Percentiles rank a stretch among this genome's conserved stretches.
phyloP scores from a whole-genome alignment of 2,329 filamentous ascomycete species.

The Tolypocladium album region DNA sequence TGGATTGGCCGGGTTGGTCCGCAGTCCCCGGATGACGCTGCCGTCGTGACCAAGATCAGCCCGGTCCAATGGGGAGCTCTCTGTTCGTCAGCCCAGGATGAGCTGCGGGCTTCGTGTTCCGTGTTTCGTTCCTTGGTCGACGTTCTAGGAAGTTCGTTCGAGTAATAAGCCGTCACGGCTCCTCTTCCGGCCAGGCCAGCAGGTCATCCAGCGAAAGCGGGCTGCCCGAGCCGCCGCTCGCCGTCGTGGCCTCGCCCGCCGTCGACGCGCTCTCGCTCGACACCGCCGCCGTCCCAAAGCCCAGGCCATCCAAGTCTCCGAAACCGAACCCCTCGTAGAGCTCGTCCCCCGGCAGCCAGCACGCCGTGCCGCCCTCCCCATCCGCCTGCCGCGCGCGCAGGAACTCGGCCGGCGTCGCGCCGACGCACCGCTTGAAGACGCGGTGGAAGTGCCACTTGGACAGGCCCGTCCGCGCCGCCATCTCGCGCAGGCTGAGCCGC shows the following conservation, averaged over 20 bases:
- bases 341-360: slow-evolving; percentile 2
- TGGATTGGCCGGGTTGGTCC: neutral
- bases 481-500: slow-evolving; percentile 26
- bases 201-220: slow-evolving; percentile 8
- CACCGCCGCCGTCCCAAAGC: neutral
- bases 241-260: neutral
- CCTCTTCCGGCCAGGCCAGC: slow-evolving; percentile 7
- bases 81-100: neutral
- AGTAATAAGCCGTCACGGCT: neutral
- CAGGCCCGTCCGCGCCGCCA: slow-evolving; percentile 39
- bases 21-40: neutral
- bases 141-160: too few species aligned
- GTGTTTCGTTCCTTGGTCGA: too few species aligned
- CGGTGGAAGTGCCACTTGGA: slow-evolving; percentile 49
- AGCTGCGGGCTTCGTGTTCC: neutral
- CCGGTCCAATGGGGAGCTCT: neutral
- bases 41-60: neutral
- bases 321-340: neutral
- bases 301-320: neutral
- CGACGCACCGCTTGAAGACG: slow-evolving; percentile 44
- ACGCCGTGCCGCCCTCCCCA: neutral
- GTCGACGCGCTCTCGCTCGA: neutral
- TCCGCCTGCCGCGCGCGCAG: slow-evolving; percentile 10
- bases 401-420: slow-evolving; percentile 32
- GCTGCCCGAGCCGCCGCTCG: neutral